Evolutionary conservation across 805 yeast genomes (phyloP).

Genomic region (Candida andamanensis): DNA sequence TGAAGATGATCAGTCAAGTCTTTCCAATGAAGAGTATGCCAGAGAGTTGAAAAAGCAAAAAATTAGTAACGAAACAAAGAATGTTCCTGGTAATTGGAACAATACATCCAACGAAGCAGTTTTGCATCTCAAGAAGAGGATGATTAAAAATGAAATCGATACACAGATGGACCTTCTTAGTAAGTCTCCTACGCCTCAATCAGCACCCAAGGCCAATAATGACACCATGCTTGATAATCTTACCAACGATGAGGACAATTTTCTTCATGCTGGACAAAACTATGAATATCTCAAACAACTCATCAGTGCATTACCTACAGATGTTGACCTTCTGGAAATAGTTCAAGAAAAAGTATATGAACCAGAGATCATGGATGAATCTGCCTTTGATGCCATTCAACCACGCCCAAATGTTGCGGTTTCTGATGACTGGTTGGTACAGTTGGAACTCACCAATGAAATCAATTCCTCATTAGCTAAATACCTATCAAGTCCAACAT

Average conservation of each 20-base stretch:
- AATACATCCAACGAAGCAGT: slow-evolving; percentile 12
- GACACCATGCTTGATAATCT: background rate
- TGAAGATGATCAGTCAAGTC: slow-evolving; percentile 13
- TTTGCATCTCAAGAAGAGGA: slow-evolving; percentile 23
- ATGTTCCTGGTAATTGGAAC: slow-evolving; percentile 37
- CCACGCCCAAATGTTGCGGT: slow-evolving; percentile 43
- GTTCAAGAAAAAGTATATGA: slow-evolving; percentile 66
- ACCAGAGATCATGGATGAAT: slow-evolving; percentile 46
- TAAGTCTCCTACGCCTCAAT: background rate
- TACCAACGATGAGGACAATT: slow-evolving; percentile 2
- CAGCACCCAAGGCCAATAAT: slow-evolving; percentile 1
- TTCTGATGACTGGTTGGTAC: slow-evolving; percentile 61
- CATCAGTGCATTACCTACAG: slow-evolving; percentile 27
- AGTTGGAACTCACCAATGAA: slow-evolving; percentile 49
- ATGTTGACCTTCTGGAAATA: slow-evolving; percentile 29
- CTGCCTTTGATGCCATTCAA: slow-evolving; percentile 30
- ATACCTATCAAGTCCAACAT: slow-evolving; percentile 6
- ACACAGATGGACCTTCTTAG: slow-evolving; percentile 4
- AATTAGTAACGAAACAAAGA: slow-evolving; percentile 22
- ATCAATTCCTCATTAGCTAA: slow-evolving; percentile 39
- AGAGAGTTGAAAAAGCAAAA: slow-evolving; percentile 34
- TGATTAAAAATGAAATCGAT: slow-evolving; percentile 28
- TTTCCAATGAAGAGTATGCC: slow-evolving; percentile 21
- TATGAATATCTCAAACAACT: slow-evolving; percentile 32
- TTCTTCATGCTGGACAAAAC: slow-evolving; percentile 12